These are phyloP conservation scores for Colletotrichum tropicale DNA, from an alignment of 2,329 filamentous ascomycete genomes.

Conservation along the genomic window DNA sequence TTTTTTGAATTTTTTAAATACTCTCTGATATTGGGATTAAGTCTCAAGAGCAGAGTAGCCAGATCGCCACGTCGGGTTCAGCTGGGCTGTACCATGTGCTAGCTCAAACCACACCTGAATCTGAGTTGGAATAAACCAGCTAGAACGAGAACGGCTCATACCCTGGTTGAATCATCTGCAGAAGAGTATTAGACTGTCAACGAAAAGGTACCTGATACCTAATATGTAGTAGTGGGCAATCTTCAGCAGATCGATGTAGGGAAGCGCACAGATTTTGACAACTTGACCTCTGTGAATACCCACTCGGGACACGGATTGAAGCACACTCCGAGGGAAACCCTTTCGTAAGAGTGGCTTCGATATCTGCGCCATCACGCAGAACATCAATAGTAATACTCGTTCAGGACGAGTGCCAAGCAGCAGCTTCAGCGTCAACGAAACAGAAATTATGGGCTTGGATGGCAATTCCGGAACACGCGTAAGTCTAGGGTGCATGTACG, in stretches of 20 bases:
- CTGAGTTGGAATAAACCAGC: background rate
- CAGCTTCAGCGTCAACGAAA: conserved; percentile 1
- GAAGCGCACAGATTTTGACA: background rate
- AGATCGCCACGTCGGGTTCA: background rate
- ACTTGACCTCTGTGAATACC: background rate
- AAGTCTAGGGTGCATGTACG: conserved; percentile 1
- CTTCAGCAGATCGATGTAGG: background rate
- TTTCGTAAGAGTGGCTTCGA: background rate
- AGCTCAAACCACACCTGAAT: background rate
- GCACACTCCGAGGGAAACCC: background rate
- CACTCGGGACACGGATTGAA: background rate
- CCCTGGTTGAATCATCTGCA: background rate
- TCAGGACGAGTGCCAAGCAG: background rate
- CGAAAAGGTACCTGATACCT: background rate
- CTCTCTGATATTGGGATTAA: background rate
- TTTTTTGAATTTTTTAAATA: conserved; percentile 4
- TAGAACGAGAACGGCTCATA: background rate
- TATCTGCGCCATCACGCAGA: conserved; percentile 22
- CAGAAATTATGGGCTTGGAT: background rate
- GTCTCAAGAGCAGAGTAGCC: conserved; percentile 6
- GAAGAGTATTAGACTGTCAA: background rate
- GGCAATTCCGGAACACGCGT: background rate
- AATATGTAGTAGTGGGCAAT: background rate
- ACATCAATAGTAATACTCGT: background rate
- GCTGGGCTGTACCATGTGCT: background rate